Base-by-base conservation (phyloP, 441 rosid species). In the Gossypium davidsonii region DNA sequence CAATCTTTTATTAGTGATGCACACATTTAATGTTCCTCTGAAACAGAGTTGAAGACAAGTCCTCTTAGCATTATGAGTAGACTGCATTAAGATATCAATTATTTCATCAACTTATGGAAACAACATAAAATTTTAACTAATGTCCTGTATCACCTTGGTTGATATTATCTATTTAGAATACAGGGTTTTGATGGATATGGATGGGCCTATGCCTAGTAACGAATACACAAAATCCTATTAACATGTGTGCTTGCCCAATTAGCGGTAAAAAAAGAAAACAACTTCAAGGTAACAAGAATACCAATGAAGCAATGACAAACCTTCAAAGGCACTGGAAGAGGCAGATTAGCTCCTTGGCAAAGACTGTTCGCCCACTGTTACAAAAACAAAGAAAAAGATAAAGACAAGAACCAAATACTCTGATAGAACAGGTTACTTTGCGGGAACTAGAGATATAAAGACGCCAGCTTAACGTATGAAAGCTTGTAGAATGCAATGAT, bases 321-420 rank as follows among this genome's bases (percentile, higher is more conserved):
- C 93, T 91, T 90, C 61, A 91, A 83, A 55, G 97, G 98, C 74
- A 85, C 70, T 2, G 98, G 90, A 61, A 93, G 88, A 25, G 94
- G 98, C 34, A 93, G 73, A 78, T 89, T 91, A 59, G 98, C 94
- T 76, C 98, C 96, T 84, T 93, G 98, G 76, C 90, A 88, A 28
- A 94, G 90, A 82, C 97, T 90, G 73, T 91, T 93, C 0, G 87
- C 95, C 95, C 95, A 93, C 98, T 93, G 88, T 69, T 3, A 52
- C 2, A 28, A 26, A 28, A 39, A 23, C 67, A 67, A 78, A 44
- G 8, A 18, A 57, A 21, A 28, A 57, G 0, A 11, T 9, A 44
- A 7, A 39, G 59, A 46, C 3, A 48, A 46, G 55, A 48, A 44
- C 62, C 46, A 71, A 49, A 49, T 67, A 49, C 4, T 23, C 42